These are phyloP conservation scores for Raddia guianensis DNA, from an alignment of 176 grass and related monocot species.

Conservation along the genomic window DNA sequence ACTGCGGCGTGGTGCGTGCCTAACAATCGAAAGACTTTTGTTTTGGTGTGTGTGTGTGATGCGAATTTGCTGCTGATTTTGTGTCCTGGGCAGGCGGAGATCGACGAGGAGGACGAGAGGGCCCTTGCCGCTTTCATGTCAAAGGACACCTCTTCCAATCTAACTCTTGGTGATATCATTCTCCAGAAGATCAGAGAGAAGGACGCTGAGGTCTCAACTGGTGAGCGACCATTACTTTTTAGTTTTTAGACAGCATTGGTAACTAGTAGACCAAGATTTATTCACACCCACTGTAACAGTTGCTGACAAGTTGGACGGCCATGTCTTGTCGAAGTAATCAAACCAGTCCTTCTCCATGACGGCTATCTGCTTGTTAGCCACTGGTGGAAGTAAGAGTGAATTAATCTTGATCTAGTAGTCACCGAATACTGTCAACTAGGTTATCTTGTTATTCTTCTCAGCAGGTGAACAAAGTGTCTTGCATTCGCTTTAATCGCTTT, in stretches of 20 bases:
- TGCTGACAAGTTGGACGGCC: too few relatives aligned
- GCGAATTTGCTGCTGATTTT: not conserved
- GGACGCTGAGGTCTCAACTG: conserved; percentile 55
- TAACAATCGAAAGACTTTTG: not conserved
- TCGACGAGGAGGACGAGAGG: conserved; percentile 87
- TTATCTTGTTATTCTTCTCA: too few relatives aligned
- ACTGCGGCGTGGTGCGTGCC: conserved; percentile 55
- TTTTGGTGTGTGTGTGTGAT: not conserved
- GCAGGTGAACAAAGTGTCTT: not conserved
- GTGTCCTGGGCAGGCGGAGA: conserved; percentile 57
- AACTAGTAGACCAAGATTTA: too few relatives aligned
- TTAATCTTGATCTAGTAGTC: too few relatives aligned
- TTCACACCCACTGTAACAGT: too few relatives aligned
- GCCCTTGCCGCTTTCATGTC: conserved; percentile 76
- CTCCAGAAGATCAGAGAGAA: conserved; percentile 87
- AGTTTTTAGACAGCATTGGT: too few relatives aligned
- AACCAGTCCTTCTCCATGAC: too few relatives aligned
- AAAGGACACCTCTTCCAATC: conserved; percentile 51
- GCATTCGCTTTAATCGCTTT: not conserved
- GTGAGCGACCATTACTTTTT: conserved; percentile 21
- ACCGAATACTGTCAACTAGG: too few relatives aligned
- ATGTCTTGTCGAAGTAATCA: too few relatives aligned
- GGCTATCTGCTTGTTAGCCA: too few relatives aligned
- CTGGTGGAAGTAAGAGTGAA: too few relatives aligned
- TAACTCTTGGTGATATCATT: conserved; percentile 76